These are phyloP conservation scores for Schwanniomyces occidentalis DNA, from an alignment of 805 yeast species.

Conservation along the genomic window DNA sequence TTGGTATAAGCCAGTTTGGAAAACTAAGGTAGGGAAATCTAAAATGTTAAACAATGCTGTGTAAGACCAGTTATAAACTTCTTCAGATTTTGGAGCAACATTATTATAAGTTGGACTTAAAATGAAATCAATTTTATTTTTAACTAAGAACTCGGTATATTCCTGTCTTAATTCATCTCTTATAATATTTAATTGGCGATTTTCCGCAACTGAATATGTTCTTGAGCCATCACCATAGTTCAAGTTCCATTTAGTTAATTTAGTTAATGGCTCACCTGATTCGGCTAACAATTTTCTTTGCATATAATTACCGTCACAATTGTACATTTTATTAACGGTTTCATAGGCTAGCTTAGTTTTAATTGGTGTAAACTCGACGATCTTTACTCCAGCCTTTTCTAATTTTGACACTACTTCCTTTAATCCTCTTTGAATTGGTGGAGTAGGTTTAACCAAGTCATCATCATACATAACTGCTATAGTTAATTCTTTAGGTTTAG, in stretches of 20 bases:
- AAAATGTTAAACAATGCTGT: conserved; percentile 71
- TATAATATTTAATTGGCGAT: conserved; percentile 51
- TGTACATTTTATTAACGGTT: conserved; percentile 56
- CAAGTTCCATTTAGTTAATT: conserved; percentile 63
- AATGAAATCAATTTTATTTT: conserved; percentile 62
- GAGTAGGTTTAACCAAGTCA: conserved; percentile 64
- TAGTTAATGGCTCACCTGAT: conserved; percentile 70
- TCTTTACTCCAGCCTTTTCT: conserved; percentile 56
- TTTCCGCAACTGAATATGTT: conserved; percentile 47
- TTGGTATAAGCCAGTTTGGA: conserved; percentile 62
- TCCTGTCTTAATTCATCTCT: conserved; percentile 62
- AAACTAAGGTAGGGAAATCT: conserved; percentile 66
- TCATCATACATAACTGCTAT: conserved; percentile 66
- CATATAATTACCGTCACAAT: conserved; percentile 66
- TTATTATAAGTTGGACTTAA: conserved; percentile 68
- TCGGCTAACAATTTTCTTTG: conserved; percentile 51
- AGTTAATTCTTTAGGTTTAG: conserved; percentile 46
- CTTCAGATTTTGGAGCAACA: conserved; percentile 67
- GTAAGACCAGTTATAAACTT: conserved; percentile 76
- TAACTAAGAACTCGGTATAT: conserved; percentile 53
- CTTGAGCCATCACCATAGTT: conserved; percentile 59
- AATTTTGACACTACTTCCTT: conserved; percentile 54
- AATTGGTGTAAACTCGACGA: conserved; percentile 58
- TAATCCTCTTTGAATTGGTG: conserved; percentile 62
- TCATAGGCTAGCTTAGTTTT: conserved; percentile 59